Conservation (phyloP, 768 basidiomycete genomes). For the Russula dissimulans region DNA sequence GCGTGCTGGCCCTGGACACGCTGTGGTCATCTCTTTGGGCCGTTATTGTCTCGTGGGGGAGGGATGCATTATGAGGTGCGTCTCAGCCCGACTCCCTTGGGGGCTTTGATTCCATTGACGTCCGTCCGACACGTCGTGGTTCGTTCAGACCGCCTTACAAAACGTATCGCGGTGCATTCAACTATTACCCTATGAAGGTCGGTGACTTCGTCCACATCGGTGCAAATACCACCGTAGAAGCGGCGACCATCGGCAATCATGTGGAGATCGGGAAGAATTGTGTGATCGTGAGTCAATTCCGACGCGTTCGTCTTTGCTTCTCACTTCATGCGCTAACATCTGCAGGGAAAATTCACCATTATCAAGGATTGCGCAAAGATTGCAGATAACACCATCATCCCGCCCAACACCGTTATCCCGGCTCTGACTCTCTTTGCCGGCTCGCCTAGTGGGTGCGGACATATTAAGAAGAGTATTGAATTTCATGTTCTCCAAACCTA, state of each 20-base stretch:
- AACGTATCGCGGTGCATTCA: constrained; percentile 84
- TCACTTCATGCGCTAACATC: neutral
- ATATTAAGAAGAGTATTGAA: neutral
- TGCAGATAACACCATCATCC: constrained; percentile 81
- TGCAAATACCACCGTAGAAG: constrained; percentile 81
- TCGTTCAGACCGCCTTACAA: constrained; percentile 69
- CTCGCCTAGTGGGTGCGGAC: constrained; percentile 60
- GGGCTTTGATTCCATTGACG: neutral
- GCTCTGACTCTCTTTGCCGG: constrained; percentile 79
- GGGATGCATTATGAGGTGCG: constrained; percentile 77
- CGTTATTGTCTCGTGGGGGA: constrained; percentile 90
- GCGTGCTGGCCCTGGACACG: constrained; percentile 82
- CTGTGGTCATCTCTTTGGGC: constrained; percentile 88
- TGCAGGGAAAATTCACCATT: constrained; percentile 89
- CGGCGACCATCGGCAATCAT: constrained; percentile 87
- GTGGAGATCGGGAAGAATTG: constrained; percentile 95
- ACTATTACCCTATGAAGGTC: constrained; percentile 97
- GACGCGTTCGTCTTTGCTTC: neutral
- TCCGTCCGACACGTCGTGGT: neutral
- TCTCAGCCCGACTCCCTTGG: neutral
- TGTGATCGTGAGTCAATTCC: constrained; percentile 58
- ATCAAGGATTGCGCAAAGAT: constrained; percentile 94
- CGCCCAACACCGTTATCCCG: constrained; percentile 88
- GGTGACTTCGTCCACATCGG: constrained; percentile 95
- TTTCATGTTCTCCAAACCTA: constrained; percentile 23